Evolutionary conservation across 148 eudicot species (phyloP), one percentile per base, ranked within the genome.

Genomic region (Dianthus caryophyllus): DNA sequence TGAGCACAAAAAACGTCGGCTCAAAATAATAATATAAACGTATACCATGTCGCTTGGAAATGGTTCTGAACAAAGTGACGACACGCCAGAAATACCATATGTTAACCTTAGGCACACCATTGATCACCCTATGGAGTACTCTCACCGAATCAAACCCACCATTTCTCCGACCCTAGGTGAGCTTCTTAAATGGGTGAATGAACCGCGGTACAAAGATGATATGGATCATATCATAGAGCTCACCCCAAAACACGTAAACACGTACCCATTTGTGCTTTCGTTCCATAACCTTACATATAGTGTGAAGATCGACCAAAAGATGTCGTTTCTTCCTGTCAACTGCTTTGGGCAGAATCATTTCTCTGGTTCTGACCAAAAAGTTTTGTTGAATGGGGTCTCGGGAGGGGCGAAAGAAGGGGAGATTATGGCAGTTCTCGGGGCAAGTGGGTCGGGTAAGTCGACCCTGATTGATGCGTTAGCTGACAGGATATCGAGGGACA

Each of bases 381-480:
- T 82, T 14, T 26, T 91, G 68, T 64, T 91, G 39, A 76, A 91
- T 58, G 74, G 69, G 58, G 74, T 91, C 10, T 88, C 90, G 0
- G 96, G 96, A 0, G 87, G 87, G 65, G 97, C 96, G 0, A 74
- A 71, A 36, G 97, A 88, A 57, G 97, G 97, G 18, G 93, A 91
- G 77, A 85, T 91, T 57, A 72, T 88, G 81, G 97, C 93, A 0
- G 96, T 91, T 7, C 81, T 88, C 5, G 97, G 97, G 14, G 97
- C 97, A 1, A 88, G 96, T 60, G 97, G 97, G 26, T 91, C 97
- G 0, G 97, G 97, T 0, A 91, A 91, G 60, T 91, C 97, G 4
- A 91, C 97, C 18, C 63, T 91, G 27, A 84, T 91, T 56, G 95
- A 91, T 24, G 97, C 85, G 0, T 64, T 91, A 17, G 96, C 97